Conservation (phyloP, 2,329 filamentous ascomycete genomes). For the Albifimbria verrucaria region DNA sequence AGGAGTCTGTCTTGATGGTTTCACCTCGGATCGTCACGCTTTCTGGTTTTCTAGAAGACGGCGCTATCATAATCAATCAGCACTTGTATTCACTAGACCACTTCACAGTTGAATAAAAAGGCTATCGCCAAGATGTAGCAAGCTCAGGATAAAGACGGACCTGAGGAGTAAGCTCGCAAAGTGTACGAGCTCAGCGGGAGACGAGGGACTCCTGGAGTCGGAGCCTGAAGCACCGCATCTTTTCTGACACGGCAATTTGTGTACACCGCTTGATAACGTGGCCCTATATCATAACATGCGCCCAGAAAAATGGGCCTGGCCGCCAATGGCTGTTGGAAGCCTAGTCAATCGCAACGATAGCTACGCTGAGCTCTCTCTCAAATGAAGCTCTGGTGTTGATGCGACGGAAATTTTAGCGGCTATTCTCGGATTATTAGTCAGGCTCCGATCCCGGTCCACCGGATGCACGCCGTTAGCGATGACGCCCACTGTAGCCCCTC, state of each 20-base stretch:
- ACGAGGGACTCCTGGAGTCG: background rate
- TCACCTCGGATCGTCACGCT: conserved; percentile 58
- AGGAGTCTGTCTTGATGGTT: conserved; percentile 59
- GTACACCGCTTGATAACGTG: background rate
- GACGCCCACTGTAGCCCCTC: background rate
- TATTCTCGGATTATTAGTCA: background rate
- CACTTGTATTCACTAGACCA: too few species aligned
- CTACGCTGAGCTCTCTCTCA: background rate
- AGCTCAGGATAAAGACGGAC: background rate
- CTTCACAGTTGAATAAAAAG: background rate
- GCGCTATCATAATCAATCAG: background rate
- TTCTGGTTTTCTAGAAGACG: background rate
- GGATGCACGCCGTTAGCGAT: background rate
- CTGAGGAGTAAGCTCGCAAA: background rate
- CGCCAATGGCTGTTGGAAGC: background rate
- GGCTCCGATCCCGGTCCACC: background rate
- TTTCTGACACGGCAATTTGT: background rate
- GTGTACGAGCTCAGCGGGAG: background rate
- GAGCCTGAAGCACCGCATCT: background rate
- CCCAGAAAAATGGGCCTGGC: background rate
- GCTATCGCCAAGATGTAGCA: background rate
- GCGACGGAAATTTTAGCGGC: background rate
- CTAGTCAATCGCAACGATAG: background rate
- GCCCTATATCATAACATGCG: background rate
- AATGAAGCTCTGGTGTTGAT: background rate